These are phyloP conservation scores for Capronia coronata DNA, from an alignment of 2,329 filamentous ascomycete species.

Conservation along the genomic window DNA sequence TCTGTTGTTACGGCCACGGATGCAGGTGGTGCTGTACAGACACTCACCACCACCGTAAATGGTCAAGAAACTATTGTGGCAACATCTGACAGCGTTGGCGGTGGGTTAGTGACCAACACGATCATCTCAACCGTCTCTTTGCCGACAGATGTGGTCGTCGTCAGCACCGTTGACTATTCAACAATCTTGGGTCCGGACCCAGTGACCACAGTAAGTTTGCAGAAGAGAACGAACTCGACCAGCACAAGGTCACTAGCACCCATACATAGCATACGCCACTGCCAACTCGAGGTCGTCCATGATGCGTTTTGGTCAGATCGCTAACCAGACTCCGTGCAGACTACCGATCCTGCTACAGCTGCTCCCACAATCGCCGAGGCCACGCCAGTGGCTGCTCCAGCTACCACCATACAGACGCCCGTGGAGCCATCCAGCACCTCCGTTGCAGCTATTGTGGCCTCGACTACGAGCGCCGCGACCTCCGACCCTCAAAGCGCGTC, in stretches of 20 bases:
- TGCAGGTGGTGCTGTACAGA: slow-evolving; percentile 1
- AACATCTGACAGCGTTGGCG: slow-evolving; percentile 1
- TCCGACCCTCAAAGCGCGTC: background rate
- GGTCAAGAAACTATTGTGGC: slow-evolving; percentile 6
- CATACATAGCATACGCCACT: no score
- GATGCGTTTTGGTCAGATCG: background rate
- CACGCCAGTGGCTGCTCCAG: background rate
- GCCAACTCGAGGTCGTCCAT: background rate
- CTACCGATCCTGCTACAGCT: background rate
- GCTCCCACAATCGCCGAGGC: background rate
- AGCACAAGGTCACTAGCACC: background rate
- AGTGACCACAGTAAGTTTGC: slow-evolving; percentile 5
- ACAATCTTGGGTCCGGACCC: slow-evolving; percentile 20
- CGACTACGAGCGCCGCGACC: background rate
- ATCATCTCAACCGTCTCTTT: slow-evolving; percentile 20
- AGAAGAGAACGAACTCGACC: background rate
- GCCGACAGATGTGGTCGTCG: slow-evolving; percentile 12
- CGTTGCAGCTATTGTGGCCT: background rate
- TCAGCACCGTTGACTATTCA: slow-evolving; percentile 17
- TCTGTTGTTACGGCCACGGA: slow-evolving; percentile 18
- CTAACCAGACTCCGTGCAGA: background rate
- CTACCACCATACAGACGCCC: background rate
- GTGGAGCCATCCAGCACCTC: background rate
- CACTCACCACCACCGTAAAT: slow-evolving; percentile 16
- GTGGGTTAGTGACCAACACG: slow-evolving; percentile 15